Conservation (phyloP, 805 yeast species). For the Starmerella sirachaensis region DNA sequence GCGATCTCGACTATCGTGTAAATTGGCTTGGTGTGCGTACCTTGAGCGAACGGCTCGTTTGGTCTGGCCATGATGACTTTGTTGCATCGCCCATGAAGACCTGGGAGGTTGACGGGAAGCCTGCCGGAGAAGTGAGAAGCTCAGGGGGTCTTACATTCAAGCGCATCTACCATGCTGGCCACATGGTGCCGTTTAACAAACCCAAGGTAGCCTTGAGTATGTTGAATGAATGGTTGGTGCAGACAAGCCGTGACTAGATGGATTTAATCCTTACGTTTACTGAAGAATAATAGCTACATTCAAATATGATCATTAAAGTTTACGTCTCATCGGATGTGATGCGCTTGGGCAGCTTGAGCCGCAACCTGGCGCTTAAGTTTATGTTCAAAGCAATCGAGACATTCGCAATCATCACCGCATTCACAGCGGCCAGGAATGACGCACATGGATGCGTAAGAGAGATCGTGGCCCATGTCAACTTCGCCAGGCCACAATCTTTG, state of each 20-base stretch:
- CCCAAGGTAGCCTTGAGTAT: constrained; percentile 69
- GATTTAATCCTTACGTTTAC: not conserved
- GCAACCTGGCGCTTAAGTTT: constrained; percentile 2
- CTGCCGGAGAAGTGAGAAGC: constrained; percentile 59
- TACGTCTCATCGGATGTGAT: not conserved
- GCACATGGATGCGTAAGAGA: constrained; percentile 29
- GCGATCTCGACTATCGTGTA: constrained; percentile 91
- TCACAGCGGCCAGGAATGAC: constrained; percentile 31
- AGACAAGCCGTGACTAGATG: not conserved
- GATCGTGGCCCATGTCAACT: constrained; percentile 11
- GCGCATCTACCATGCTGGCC: constrained; percentile 80
- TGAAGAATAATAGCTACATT: not conserved
- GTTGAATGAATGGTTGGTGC: constrained; percentile 73
- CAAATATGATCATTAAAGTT: not conserved
- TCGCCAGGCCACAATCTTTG: constrained; percentile 22
- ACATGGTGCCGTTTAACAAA: constrained; percentile 88
- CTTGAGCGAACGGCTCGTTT: constrained; percentile 63
- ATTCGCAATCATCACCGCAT: constrained; percentile 29
- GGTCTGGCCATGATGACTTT: constrained; percentile 47
- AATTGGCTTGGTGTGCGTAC: constrained; percentile 90
- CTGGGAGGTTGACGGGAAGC: constrained; percentile 33
- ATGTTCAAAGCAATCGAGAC: constrained; percentile 28
- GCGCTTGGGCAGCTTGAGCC: no score
- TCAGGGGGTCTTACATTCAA: constrained; percentile 62
- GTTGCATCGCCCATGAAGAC: constrained; percentile 29